Base-by-base conservation (phyloP, 2,329 filamentous ascomycete species). In the Diaporthe eres region DNA sequence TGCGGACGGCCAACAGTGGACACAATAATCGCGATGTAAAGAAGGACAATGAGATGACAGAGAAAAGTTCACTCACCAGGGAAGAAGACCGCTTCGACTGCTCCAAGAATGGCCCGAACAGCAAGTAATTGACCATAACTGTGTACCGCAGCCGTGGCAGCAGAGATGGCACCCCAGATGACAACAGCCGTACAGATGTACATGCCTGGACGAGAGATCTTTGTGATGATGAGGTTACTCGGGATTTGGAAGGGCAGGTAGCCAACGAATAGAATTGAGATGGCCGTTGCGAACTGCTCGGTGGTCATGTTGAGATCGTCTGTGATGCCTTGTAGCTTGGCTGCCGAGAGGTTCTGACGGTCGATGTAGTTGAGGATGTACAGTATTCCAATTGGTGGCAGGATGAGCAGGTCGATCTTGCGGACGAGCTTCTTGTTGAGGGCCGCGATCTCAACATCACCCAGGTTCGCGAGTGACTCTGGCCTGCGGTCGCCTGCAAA, bases 221-320 rank as follows among this genome's bases (percentile, higher is more conserved):
- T 78, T 61, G 79, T 80, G 65, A 82, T 79, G 74, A 81, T 74
- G 65, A 82, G 77, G 74, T 82, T 82, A 51, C 74, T 77, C 10
- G 81, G 81, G 61, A 82, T 82, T 78, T 87, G 85, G 81, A 86
- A 86, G 61, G 85, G 81, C 19, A 87, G 76, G 74, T 87, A 87
- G 31, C 86, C 85, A 15, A 86, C 86, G 75, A 87, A 87, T 17
- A 88, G 81, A 61, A 87, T 87, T 37, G 84, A 85, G 34, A 87
- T 81, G 55, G 81, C 83, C 10, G 85, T 86, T 22, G 83, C 82
- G 67, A 85, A 85, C 47, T 86, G 78, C 28, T 81, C 44, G 2
- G 79, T 81, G 5, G 78, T 82, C 83, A 86, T 83, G 67, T 83
- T 78, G 25, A 86, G 79, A 73, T 86, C 84, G 1, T 83, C 81